Conservation (phyloP, 1,284 basidiomycete species). For the Ustilago tritici region DNA sequence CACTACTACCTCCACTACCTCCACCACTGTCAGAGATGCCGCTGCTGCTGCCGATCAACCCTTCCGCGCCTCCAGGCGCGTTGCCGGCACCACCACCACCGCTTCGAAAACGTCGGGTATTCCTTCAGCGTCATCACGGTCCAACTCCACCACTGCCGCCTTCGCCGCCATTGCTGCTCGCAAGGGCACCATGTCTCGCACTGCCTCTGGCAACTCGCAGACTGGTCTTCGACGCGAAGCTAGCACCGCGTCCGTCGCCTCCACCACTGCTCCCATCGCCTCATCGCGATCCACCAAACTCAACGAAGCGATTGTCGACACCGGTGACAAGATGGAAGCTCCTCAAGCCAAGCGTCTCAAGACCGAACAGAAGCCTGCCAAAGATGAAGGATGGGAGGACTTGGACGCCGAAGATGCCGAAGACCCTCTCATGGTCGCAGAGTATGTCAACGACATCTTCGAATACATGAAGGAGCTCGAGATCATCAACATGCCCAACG, state of each 20-base stretch:
- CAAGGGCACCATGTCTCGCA: constrained; percentile 45
- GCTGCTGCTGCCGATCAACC: constrained; percentile 35
- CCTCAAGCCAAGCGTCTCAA: constrained; percentile 53
- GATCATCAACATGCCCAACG: constrained; percentile 71
- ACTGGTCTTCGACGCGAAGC: constrained; percentile 37
- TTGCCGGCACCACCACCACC: constrained; percentile 31
- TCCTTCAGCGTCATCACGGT: constrained; percentile 32
- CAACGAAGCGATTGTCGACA: constrained; percentile 37
- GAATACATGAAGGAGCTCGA: constrained; percentile 84
- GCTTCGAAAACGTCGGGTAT: constrained; percentile 31
- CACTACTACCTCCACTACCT: constrained; percentile 30
- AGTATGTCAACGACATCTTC: constrained; percentile 95
- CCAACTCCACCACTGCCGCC: constrained; percentile 20
- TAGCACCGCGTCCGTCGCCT: constrained; percentile 17
- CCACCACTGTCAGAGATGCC: constrained; percentile 14
- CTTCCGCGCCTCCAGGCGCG: constrained; percentile 43
- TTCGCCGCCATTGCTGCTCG: constrained; percentile 29
- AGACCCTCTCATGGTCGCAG: constrained; percentile 95
- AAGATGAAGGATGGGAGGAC: constrained; percentile 79
- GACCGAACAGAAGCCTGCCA: constrained; percentile 63
- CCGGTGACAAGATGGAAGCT: constrained; percentile 50
- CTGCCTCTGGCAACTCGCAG: constrained; percentile 41
- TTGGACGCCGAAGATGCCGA: constrained; percentile 92
- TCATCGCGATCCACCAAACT: constrained; percentile 40
- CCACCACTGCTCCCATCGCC: neutral